Percentiles rank a stretch among this genome's conserved stretches.
phyloP scores from a whole-genome alignment of 805 yeast species.

The Nakazawaea holstii region DNA sequence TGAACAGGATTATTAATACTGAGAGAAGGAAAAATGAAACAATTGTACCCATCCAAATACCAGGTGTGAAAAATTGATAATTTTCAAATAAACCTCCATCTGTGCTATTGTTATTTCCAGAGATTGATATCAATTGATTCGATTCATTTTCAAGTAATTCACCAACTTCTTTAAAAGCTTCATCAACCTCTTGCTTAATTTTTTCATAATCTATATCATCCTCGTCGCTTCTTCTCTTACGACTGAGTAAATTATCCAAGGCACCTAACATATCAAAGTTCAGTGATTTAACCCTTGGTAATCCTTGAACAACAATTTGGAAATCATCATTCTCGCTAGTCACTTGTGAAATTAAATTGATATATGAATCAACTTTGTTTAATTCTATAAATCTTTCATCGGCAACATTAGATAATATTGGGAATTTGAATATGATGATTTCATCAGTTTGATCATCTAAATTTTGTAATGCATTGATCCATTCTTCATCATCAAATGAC shows the following conservation, averaged over 20 bases:
- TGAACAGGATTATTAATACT: slow-evolving; percentile 55
- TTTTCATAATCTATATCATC: slow-evolving; percentile 17
- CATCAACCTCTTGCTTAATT: slow-evolving; percentile 22
- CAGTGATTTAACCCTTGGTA: slow-evolving; percentile 18
- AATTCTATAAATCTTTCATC: neutral
- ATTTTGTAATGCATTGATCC: neutral
- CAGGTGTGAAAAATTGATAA: slow-evolving; percentile 74
- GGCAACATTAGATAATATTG: neutral
- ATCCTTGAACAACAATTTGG: slow-evolving; percentile 26
- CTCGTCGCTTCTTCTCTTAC: slow-evolving; percentile 14
- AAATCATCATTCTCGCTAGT: slow-evolving; percentile 9
- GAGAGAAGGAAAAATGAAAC: slow-evolving; percentile 56
- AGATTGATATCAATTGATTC: neutral
- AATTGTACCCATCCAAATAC: slow-evolving; percentile 69
- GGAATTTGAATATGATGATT: slow-evolving; percentile 12
- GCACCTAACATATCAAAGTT: neutral
- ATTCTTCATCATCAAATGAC: slow-evolving; percentile 7
- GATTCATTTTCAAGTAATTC: slow-evolving; percentile 20
- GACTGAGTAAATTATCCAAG: slow-evolving; percentile 8
- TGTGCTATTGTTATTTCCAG: neutral
- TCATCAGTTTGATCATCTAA: slow-evolving; percentile 1
- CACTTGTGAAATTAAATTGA: slow-evolving; percentile 6
- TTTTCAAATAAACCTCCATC: slow-evolving; percentile 45
- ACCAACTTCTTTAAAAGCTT: slow-evolving; percentile 25
- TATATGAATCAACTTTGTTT: slow-evolving; percentile 4